Evolutionary conservation across 768 basidiomycete genomes (phyloP), one percentile per base, ranked within the genome.

Genomic region (Rubroboletus satanas): DNA sequence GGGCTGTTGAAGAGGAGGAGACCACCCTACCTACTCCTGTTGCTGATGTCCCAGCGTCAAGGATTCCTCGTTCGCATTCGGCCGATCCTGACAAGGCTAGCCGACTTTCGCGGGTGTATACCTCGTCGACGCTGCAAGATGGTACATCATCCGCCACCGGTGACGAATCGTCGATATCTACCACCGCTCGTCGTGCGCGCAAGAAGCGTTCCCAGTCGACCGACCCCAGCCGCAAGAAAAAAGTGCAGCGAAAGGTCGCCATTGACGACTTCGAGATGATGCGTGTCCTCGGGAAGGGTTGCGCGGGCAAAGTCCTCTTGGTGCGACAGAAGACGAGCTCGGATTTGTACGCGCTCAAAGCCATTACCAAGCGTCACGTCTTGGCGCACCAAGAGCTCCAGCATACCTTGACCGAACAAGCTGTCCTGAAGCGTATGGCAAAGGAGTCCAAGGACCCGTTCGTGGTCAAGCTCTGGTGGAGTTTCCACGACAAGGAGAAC

Each of bases 401-500:
- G 66, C 97, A 98, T 73, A 98, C 96, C 3, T 78, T 97, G 58
- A 96, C 95, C 4, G 97, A 99, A 73, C 93, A 98, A 71, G 87
- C 90, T 7, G 96, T 99, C 32, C 74, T 99, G 66, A 94, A 91
- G 73, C 80, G 91, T 41, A 95, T 98, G 88, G 90, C 93, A 1
- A 90, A 92, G 5, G 85, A 88, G 63, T 82, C 84, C 54, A 80
- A 82, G 62, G 93, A 98, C 68, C 93, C 93, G 11, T 99, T 98
- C 70, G 90, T 98, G 49, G 93, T 98, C 57, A 92, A 88, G 70
- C 82, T 99, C 17, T 91, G 93, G 84, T 95, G 91, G 88, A 90
- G 90, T 72, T 99, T 98, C 76, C 95, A 98, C 72, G 95, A 98
- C 74, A 90, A 90, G 74, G 93, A 98, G 71, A 96, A 97, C 67